A percentile compares a stretch with the other conserved stretches of the same genome.
phyloP scores from a whole-genome alignment of 2,329 filamentous ascomycete genomes.

The Ophioceras dolichostomum region DNA sequence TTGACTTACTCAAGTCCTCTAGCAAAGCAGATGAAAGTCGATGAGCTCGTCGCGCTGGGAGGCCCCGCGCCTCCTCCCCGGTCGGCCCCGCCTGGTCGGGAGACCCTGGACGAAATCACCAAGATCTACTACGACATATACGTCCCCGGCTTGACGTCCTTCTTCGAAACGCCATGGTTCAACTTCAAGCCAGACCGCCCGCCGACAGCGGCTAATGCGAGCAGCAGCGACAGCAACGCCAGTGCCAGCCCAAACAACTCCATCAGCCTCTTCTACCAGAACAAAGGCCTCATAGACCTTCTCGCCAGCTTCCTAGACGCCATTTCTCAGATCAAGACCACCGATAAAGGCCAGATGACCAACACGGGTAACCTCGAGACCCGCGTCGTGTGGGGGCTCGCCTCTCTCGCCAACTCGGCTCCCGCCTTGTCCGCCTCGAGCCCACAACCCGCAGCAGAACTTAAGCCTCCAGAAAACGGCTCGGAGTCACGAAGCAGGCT shows the following conservation, averaged over 20 bases:
- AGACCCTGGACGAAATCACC: constrained; percentile 52
- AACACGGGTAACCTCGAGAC: constrained; percentile 43
- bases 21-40: constrained; percentile 58
- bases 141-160: constrained; percentile 55
- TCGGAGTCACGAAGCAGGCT: constrained; percentile 52
- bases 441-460: too few relatives aligned
- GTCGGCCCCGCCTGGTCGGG: constrained; percentile 35
- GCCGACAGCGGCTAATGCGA: too few relatives aligned
- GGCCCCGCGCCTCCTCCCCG: constrained; percentile 46
- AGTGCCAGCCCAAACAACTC: too few relatives aligned
- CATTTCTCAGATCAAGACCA: constrained; percentile 32
- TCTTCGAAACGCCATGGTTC: constrained; percentile 82
- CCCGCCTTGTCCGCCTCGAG: constrained; percentile 21
- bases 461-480: too few relatives aligned
- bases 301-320: constrained; percentile 53
- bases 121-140: constrained; percentile 66
- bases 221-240: too few relatives aligned
- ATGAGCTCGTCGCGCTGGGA: constrained; percentile 55
- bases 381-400: constrained; percentile 47
- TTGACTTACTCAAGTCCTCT: constrained; percentile 29
- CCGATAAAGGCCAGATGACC: constrained; percentile 36
- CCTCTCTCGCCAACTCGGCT: constrained; percentile 32
- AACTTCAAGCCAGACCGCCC: constrained; percentile 31
- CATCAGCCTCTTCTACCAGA: constrained; percentile 32
- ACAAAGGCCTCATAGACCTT: constrained; percentile 49